phyloP scores from a whole-genome alignment of 1,284 basidiomycete species.

The Rhodotorula sp. region DNA sequence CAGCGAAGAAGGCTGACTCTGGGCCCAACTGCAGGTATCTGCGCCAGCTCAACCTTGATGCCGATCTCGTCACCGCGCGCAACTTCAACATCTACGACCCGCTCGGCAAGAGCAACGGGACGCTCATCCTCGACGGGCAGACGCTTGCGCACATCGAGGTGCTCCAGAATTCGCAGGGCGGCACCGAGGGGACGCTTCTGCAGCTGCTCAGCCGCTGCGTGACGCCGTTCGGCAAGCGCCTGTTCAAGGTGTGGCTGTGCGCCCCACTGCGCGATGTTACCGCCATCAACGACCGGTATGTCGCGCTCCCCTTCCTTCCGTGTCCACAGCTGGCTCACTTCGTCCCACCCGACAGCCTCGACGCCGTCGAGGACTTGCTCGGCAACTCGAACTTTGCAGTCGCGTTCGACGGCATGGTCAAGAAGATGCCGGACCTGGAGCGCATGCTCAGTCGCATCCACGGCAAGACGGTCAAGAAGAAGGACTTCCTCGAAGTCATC shows the following conservation, averaged over 20 bases:
- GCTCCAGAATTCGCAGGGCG: constrained; percentile 85
- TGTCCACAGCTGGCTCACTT: constrained; percentile 1
- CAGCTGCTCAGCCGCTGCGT: constrained; percentile 79
- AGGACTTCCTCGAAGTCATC: constrained; percentile 62
- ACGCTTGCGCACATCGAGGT: constrained; percentile 93
- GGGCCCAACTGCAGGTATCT: constrained; percentile 64
- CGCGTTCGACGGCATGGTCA: constrained; percentile 71
- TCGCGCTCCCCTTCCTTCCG: constrained; percentile 24
- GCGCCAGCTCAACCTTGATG: constrained; percentile 87
- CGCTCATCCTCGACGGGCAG: constrained; percentile 85
- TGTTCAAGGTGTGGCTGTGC: constrained; percentile 92
- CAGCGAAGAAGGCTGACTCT: neutral
- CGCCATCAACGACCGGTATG: constrained; percentile 81
- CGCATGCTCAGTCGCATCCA: constrained; percentile 90
- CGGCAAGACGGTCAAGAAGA: constrained; percentile 80
- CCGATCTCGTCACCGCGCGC: constrained; percentile 85
- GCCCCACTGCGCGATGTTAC: constrained; percentile 75
- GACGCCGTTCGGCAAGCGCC: constrained; percentile 89
- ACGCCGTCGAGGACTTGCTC: constrained; percentile 88
- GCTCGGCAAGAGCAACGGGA: constrained; percentile 73
- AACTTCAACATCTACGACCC: constrained; percentile 97
- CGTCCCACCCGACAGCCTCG: constrained; percentile 61
- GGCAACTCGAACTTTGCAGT: constrained; percentile 71
- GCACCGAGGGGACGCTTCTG: constrained; percentile 81
- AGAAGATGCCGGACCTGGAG: constrained; percentile 86